Conservation (phyloP, 2,329 filamentous ascomycete genomes). For the Aspergillus fumigatiaffinis region DNA sequence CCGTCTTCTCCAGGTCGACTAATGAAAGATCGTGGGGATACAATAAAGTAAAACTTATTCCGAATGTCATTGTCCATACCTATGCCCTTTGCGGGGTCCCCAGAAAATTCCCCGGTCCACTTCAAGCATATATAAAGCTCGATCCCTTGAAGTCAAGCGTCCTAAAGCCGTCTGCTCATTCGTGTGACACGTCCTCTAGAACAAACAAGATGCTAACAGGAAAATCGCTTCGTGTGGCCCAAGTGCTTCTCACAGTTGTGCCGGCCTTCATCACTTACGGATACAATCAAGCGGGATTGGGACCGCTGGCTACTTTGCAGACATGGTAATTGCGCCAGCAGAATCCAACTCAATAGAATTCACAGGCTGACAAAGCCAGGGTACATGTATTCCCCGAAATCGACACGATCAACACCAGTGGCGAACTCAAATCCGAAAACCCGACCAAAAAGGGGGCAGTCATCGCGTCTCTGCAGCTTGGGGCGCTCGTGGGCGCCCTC, state of each 20-base stretch:
- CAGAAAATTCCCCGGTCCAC: too few species aligned
- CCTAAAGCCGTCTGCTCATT: too few species aligned
- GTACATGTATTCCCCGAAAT: slow-evolving; percentile 45
- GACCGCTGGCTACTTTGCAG: slow-evolving; percentile 40
- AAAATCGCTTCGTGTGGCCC: slow-evolving; percentile 7
- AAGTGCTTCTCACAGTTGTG: slow-evolving; percentile 18
- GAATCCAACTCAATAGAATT: too few species aligned
- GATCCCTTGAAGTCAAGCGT: too few species aligned
- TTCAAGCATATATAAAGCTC: too few species aligned
- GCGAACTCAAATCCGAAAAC: slow-evolving; percentile 41
- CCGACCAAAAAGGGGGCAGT: slow-evolving; percentile 39
- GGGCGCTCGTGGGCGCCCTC: slow-evolving; percentile 45
- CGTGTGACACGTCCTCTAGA: too few species aligned
- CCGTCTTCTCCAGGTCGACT: too few species aligned
- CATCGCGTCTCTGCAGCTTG: slow-evolving; percentile 37
- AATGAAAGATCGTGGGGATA: too few species aligned
- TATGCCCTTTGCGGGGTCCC: too few species aligned
- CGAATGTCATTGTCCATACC: too few species aligned
- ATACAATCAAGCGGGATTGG: slow-evolving; percentile 51
- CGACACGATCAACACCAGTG: slow-evolving; percentile 44
- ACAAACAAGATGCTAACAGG: not conserved
- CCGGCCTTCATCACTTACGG: slow-evolving; percentile 47
- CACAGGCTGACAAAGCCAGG: not conserved
- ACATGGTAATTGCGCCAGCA: slow-evolving; percentile 7
- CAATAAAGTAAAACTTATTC: too few species aligned